Evolutionary conservation across 345 rosid genomes (phyloP).

Genomic region (Garcia nutans): DNA sequence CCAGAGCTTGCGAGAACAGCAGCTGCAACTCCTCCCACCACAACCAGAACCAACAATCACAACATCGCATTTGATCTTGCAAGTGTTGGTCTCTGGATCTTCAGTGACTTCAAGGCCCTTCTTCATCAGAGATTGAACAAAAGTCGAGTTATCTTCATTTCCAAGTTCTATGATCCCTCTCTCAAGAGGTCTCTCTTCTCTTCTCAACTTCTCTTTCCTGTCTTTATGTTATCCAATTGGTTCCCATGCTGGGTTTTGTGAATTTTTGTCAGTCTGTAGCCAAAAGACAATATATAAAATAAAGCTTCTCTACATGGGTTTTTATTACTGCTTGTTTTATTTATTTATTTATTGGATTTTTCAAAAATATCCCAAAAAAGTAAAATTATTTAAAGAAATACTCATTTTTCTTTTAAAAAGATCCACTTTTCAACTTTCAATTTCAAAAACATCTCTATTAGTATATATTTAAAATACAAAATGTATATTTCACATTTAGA

Average conservation of each 20-base stretch:
- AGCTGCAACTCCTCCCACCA: conserved; percentile 80
- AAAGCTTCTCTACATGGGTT: no score
- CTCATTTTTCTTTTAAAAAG: no score
- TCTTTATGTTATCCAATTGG: conserved; percentile 63
- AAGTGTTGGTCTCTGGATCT: conserved; percentile 32
- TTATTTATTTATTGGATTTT: no score
- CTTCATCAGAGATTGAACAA: conserved; percentile 39
- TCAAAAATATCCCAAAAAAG: no score
- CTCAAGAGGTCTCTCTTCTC: conserved; percentile 23
- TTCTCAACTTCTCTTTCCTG: conserved; percentile 26
- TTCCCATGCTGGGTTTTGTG: conserved; percentile 55
- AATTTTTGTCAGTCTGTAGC: conserved; percentile 46
- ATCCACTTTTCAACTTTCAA: no score
- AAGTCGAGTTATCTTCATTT: conserved; percentile 35
- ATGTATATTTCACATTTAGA: no score
- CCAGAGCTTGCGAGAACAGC: conserved; percentile 63
- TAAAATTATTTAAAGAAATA: no score
- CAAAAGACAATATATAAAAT: no score
- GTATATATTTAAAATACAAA: no score
- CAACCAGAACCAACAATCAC: conserved; percentile 65
- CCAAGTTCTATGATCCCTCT: conserved; percentile 22
- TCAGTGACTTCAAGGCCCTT: conserved; percentile 53
- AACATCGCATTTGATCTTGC: conserved; percentile 58
- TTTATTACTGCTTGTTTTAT: no score
- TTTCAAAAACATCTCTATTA: no score